A percentile compares a stretch with the other conserved stretches of the same genome.
Evolutionary conservation across 345 rosid species (phyloP).

Genomic region (Viola odorata): DNA sequence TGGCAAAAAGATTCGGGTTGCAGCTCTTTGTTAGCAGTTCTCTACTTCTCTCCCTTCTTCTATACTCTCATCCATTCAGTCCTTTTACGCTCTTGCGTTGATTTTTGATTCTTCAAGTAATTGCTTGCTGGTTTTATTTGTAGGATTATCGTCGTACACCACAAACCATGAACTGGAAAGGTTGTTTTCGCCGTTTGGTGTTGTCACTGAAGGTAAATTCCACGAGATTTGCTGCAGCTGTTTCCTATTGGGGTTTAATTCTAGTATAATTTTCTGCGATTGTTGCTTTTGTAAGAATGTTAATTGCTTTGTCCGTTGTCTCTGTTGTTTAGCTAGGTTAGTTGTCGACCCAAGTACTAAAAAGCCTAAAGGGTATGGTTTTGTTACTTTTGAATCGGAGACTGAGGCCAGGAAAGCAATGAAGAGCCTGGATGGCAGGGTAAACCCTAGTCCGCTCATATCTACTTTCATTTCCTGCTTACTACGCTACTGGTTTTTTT

Average conservation of each 20-base stretch:
- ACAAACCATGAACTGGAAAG: constrained; percentile 23
- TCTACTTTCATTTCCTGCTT: too few relatives aligned
- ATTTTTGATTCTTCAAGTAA: background rate
- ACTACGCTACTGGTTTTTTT: background rate
- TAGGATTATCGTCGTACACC: constrained; percentile 38
- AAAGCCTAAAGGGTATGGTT: constrained; percentile 74
- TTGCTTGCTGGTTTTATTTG: background rate
- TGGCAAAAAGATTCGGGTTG: constrained; percentile 37
- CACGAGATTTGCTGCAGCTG: background rate
- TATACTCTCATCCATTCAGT: background rate
- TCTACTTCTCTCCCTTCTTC: constrained; percentile 11
- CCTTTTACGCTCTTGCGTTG: background rate
- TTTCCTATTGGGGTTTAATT: background rate
- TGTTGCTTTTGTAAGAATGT: background rate
- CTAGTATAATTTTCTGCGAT: background rate
- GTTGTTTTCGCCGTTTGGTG: constrained; percentile 41
- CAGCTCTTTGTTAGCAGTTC: constrained; percentile 55
- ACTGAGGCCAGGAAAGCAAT: constrained; percentile 53
- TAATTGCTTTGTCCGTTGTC: too few relatives aligned
- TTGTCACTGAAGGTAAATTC: constrained; percentile 31
- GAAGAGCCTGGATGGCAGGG: constrained; percentile 63
- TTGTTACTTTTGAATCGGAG: constrained; percentile 50
- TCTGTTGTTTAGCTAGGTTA: constrained; percentile 38
- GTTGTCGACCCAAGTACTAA: constrained; percentile 41
- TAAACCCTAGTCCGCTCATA: too few relatives aligned